Conservation (phyloP, 2,329 filamentous ascomycete genomes). For the Penicillium digitatum region DNA sequence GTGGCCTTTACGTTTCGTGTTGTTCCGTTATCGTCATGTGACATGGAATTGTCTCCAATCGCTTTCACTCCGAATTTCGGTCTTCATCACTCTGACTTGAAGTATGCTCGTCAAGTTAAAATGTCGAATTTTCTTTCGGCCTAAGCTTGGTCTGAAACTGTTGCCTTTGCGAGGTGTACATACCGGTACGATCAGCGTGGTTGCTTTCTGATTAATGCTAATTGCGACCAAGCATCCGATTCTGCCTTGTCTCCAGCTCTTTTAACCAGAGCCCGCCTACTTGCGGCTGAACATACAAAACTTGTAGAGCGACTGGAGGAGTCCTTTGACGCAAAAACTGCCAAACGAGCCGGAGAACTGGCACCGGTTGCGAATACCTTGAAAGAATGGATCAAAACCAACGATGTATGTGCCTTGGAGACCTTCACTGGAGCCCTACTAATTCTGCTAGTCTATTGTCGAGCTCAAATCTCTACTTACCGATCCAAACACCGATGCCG, state of each 20-base stretch:
- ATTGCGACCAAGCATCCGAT: constrained; percentile 18
- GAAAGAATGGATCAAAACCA: constrained; percentile 56
- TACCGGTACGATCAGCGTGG: constrained; percentile 25
- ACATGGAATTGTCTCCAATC: constrained; percentile 4
- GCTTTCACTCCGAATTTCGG: neutral
- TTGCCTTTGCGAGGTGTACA: constrained; percentile 26
- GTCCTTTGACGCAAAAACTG: constrained; percentile 54
- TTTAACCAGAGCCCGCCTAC: constrained; percentile 52
- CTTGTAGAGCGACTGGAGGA: constrained; percentile 51
- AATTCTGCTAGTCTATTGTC: constrained; percentile 44
- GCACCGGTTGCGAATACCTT: constrained; percentile 51
- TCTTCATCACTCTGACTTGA: constrained; percentile 6
- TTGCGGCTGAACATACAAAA: constrained; percentile 54
- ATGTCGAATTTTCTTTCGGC: constrained; percentile 47
- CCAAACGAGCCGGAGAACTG: constrained; percentile 57
- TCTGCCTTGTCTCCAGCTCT: constrained; percentile 51
- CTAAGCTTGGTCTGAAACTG: constrained; percentile 30
- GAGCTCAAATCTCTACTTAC: constrained; percentile 74
- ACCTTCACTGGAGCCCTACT: neutral
- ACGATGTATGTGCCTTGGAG: constrained; percentile 44
- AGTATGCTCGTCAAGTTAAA: constrained; percentile 43
- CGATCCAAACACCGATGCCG: constrained; percentile 60
- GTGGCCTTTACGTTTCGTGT: constrained; percentile 37
- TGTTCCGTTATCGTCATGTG: constrained; percentile 15
- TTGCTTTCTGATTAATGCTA: constrained; percentile 11